Conservation (phyloP, 2,329 filamentous ascomycete species). For the Mariannaea elegans region DNA sequence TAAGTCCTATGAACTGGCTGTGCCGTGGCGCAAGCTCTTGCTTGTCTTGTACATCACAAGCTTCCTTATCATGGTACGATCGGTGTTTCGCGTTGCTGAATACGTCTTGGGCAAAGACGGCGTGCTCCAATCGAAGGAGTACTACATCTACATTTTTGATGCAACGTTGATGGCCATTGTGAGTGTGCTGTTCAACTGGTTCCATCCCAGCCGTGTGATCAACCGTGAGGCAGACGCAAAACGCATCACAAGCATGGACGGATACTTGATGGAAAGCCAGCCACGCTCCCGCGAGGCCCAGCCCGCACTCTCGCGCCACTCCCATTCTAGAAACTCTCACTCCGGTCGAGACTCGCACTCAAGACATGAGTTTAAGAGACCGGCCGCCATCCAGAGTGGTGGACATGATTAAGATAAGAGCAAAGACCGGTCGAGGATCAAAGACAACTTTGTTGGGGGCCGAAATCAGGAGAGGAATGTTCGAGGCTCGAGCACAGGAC, state of each 20-base stretch:
- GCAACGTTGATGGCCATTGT: constrained; percentile 46
- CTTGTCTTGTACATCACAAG: constrained; percentile 39
- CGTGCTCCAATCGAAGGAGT: constrained; percentile 46
- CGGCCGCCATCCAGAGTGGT: background rate
- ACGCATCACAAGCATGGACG: constrained; percentile 35
- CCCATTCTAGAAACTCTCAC: constrained; percentile 1
- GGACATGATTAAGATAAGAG: background rate
- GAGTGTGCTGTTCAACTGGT: constrained; percentile 38
- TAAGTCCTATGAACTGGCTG: constrained; percentile 29
- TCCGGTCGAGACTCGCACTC: constrained; percentile 2
- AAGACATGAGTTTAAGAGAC: constrained; percentile 13
- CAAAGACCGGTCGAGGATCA: background rate
- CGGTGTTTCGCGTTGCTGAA: constrained; percentile 53
- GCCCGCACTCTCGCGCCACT: constrained; percentile 8
- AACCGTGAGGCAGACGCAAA: constrained; percentile 29
- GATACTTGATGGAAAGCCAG: constrained; percentile 38
- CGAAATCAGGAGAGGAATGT: background rate
- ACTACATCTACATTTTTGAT: constrained; percentile 50
- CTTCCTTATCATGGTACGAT: constrained; percentile 51
- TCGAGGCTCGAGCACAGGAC: background rate
- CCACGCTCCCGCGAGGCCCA: constrained; percentile 10
- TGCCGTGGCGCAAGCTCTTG: constrained; percentile 45
- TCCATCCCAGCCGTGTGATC: constrained; percentile 40
- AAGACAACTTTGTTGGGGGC: background rate
- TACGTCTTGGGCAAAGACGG: constrained; percentile 49